phyloP scores from a whole-genome alignment of 1,284 basidiomycete genomes.

The Porphyrellus sp. region DNA sequence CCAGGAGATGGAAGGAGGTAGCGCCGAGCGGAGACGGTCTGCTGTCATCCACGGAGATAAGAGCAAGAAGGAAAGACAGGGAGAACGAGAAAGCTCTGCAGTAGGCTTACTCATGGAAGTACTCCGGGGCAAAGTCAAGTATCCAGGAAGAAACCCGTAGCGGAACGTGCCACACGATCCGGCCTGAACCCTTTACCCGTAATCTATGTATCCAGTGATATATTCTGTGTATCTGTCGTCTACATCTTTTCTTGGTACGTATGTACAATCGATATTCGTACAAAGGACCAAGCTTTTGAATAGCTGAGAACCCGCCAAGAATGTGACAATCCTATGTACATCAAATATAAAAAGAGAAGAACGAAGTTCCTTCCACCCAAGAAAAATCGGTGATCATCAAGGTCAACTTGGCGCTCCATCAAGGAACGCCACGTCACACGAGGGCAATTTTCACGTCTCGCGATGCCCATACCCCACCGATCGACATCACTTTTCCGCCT shows the following conservation, averaged over 20 bases:
- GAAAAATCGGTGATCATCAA: neutral
- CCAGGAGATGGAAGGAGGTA: constrained; percentile 13
- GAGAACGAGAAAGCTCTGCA: constrained; percentile 31
- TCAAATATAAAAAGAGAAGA: neutral
- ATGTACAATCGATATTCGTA: constrained; percentile 5
- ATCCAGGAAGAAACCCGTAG: constrained; percentile 23
- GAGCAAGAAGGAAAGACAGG: constrained; percentile 28
- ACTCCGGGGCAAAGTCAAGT: constrained; percentile 27
- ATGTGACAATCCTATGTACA: neutral
- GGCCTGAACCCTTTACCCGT: neutral
- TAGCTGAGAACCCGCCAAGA: neutral
- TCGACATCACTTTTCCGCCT: neutral
- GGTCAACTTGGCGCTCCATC: neutral
- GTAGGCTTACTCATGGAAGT: constrained; percentile 32
- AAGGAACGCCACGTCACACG: neutral
- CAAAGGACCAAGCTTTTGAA: neutral
- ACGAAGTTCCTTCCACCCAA: neutral
- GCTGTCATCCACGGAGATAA: constrained; percentile 18
- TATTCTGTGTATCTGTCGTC: neutral
- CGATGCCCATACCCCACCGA: too few relatives aligned
- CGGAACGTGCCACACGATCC: neutral
- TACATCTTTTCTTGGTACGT: neutral
- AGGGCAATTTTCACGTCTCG: too few relatives aligned
- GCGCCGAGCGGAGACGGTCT: constrained; percentile 22
- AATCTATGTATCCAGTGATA: neutral